Evolutionary conservation across 1,284 basidiomycete species (phyloP).

Genomic region (Heterobasidion occidentale): DNA sequence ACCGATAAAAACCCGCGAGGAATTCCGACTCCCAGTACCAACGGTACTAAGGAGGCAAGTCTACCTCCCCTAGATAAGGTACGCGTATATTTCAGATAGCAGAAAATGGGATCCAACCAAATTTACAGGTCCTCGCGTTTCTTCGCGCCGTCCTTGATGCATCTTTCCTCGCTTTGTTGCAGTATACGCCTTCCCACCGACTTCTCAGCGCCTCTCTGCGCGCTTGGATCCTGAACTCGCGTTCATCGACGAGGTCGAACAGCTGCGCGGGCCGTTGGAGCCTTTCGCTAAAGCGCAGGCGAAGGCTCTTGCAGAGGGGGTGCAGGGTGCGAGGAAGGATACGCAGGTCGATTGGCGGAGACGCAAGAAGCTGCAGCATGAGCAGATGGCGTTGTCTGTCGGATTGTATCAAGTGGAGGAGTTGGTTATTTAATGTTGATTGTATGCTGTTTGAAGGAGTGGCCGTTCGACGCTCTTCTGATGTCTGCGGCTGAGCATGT

Average conservation of each 20-base stretch:
- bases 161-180: slow-evolving; percentile 55
- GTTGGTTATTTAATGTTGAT: slow-evolving; percentile 27
- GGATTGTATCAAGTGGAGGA: slow-evolving; percentile 68
- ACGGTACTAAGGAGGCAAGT: not conserved
- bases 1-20: slow-evolving; percentile 22
- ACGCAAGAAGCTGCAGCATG: slow-evolving; percentile 42
- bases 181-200: slow-evolving; percentile 46
- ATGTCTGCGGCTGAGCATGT: no score
- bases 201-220: slow-evolving; percentile 40
- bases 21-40: slow-evolving; percentile 11
- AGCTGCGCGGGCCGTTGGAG: slow-evolving; percentile 51
- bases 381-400: slow-evolving; percentile 43
- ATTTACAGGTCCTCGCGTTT: slow-evolving; percentile 44
- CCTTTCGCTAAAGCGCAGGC: slow-evolving; percentile 48
- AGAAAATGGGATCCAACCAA: not conserved
- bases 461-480: no score
- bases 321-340: slow-evolving; percentile 20
- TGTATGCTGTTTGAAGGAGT: not conserved
- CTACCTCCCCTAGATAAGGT: slow-evolving; percentile 46
- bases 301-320: slow-evolving; percentile 32
- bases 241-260: slow-evolving; percentile 39
- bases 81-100: slow-evolving; percentile 7
- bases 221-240: slow-evolving; percentile 47
- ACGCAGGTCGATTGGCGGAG: slow-evolving; percentile 48
- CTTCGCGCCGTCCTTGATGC: slow-evolving; percentile 59